Percentiles rank a stretch among this genome's conserved stretches.
These are phyloP conservation scores for Mentha longifolia DNA, from an alignment of 257 asterid genomes.

Conservation along the genomic window DNA sequence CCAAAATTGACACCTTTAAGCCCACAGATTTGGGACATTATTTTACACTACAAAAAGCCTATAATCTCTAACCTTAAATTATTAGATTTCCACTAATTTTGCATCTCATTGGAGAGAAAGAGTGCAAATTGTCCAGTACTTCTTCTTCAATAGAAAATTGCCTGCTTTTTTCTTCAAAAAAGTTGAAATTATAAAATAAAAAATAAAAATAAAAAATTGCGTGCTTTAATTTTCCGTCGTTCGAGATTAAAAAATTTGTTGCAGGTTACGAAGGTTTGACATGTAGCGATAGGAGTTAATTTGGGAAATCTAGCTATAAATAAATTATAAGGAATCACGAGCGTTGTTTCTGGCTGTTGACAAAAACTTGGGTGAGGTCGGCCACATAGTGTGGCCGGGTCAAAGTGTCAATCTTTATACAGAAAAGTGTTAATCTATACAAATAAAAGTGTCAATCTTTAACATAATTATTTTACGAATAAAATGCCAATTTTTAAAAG, in stretches of 20 bases:
- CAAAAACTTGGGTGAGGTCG: no score
- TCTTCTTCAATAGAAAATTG: not conserved
- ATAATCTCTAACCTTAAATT: conserved; percentile 34
- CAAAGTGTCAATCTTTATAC: no score
- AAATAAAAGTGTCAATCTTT: no score
- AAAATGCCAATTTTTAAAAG: no score
- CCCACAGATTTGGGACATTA: conserved; percentile 41
- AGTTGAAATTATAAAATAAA: no score
- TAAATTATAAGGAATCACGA: no score
- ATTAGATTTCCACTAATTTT: conserved; percentile 37
- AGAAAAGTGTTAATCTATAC: no score
- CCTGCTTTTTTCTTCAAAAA: not conserved
- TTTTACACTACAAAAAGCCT: conserved; percentile 22
- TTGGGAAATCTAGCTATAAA: no score
- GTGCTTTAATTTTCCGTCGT: not conserved
- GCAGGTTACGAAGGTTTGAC: not conserved
- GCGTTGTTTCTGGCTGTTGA: no score
- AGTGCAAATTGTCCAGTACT: not conserved
- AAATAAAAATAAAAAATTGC: no score
- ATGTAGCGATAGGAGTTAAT: not conserved
- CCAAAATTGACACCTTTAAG: conserved; percentile 39
- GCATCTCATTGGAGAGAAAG: conserved; percentile 30
- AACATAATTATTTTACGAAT: no score
- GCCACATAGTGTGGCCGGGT: no score
- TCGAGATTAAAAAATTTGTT: not conserved